Conservation (phyloP, 805 yeast genomes). For the Tetrapisispora iriomotensis region DNA sequence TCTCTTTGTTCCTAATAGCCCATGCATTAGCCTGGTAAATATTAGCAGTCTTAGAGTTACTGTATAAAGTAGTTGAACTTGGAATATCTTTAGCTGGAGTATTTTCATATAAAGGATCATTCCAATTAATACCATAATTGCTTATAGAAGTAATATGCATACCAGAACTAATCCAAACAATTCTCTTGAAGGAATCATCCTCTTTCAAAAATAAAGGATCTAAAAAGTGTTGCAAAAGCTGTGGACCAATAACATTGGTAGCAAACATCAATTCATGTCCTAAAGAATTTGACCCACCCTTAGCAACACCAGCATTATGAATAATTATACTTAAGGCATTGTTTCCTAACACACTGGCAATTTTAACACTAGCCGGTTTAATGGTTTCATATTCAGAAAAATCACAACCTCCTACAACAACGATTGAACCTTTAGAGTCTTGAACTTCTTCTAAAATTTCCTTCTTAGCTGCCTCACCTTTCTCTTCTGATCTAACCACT, state of each 20-base stretch:
- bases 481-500: slow-evolving; percentile 29
- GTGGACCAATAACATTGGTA: slow-evolving; percentile 32
- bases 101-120: slow-evolving; percentile 21
- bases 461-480: slow-evolving; percentile 28
- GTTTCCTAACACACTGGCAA: slow-evolving; percentile 10
- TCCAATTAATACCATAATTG: slow-evolving; percentile 28
- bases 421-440: slow-evolving; percentile 19
- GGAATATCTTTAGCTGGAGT: slow-evolving; percentile 12
- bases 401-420: slow-evolving; percentile 27
- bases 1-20: slow-evolving; percentile 20
- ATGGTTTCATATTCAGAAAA: slow-evolving; percentile 32
- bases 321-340: slow-evolving; percentile 26
- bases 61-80: slow-evolving; percentile 18
- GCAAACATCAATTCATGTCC: slow-evolving; percentile 33
- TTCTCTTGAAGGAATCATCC: slow-evolving; percentile 25
- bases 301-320: slow-evolving; percentile 32
- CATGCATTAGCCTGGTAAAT: slow-evolving; percentile 30
- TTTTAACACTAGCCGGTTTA: slow-evolving; percentile 22
- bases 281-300: slow-evolving; percentile 24
- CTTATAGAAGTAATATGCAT: slow-evolving; percentile 25
- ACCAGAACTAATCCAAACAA: slow-evolving; percentile 33
- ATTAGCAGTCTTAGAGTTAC: slow-evolving; percentile 31
- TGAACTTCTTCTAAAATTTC: slow-evolving; percentile 19
- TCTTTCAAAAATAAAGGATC: slow-evolving; percentile 30
- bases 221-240: slow-evolving; percentile 30